Conservation (phyloP, 1,284 basidiomycete genomes). For the Coniferiporia sulphurascens region DNA sequence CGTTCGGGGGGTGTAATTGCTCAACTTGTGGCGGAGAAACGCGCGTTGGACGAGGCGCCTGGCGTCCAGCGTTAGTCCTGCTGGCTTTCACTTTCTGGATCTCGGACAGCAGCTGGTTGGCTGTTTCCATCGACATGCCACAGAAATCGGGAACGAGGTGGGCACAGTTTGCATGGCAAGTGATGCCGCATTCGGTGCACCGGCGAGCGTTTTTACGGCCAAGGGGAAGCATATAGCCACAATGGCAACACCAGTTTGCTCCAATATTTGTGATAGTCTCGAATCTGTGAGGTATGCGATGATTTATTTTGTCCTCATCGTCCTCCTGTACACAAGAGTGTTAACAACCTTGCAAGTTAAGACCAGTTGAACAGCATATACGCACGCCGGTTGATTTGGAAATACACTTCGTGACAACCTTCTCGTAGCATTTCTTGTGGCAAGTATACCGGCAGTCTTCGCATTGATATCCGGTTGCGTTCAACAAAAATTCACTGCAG, state of each 20-base stretch:
- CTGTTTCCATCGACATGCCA: slow-evolving; percentile 99
- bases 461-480: slow-evolving; percentile 97
- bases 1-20: slow-evolving; percentile 28
- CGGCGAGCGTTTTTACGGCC: slow-evolving; percentile 95
- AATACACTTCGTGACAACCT: slow-evolving; percentile 99
- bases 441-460: slow-evolving; percentile 99
- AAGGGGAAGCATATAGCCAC: slow-evolving; percentile 96
- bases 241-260: slow-evolving; percentile 99
- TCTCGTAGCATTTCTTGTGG: slow-evolving; percentile 98
- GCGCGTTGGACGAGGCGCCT: slow-evolving; percentile 28
- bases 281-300: slow-evolving; percentile 98
- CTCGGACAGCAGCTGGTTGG: slow-evolving; percentile 88
- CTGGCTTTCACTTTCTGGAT: slow-evolving; percentile 78
- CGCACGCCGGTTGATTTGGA: slow-evolving; percentile 91
- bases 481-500: slow-evolving; percentile 96
- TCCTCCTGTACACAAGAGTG: slow-evolving; percentile 55
- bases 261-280: slow-evolving; percentile 96
- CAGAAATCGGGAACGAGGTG: slow-evolving; percentile 99
- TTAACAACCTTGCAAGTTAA: slow-evolving; percentile 7
- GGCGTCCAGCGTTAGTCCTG: slow-evolving; percentile 46
- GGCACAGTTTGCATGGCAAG: slow-evolving; percentile 96
- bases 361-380: slow-evolving; percentile 21
- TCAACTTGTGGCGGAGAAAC: slow-evolving; percentile 23
- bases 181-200: slow-evolving; percentile 94
- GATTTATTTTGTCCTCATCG: slow-evolving; percentile 98